These are phyloP conservation scores for Phyllosticta capitalensis DNA, from an alignment of 2,329 filamentous ascomycete species.

Conservation along the genomic window DNA sequence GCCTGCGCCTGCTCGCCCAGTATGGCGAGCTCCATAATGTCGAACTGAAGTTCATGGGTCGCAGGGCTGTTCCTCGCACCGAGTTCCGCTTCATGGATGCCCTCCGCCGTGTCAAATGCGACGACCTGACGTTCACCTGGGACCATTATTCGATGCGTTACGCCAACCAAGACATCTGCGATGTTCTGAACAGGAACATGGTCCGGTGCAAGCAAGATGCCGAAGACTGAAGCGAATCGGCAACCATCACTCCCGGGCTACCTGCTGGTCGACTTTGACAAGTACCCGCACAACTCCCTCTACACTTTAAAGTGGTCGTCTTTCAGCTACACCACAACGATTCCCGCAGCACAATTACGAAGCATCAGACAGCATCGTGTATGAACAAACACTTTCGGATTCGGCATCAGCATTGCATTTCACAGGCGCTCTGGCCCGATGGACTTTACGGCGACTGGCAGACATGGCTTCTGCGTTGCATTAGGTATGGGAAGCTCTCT, in stretches of 20 bases:
- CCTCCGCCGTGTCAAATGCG: slow-evolving; percentile 35
- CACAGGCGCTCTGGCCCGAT: not conserved
- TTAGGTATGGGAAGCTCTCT: not conserved
- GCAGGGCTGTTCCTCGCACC: slow-evolving; percentile 22
- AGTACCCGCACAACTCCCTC: too few relatives aligned
- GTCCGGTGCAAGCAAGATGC: not conserved
- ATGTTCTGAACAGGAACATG: not conserved
- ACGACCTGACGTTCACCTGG: slow-evolving; percentile 17
- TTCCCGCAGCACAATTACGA: not conserved
- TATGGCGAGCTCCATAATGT: slow-evolving; percentile 34
- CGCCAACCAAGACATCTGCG: not conserved
- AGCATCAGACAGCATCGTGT: not conserved
- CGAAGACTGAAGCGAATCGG: not conserved
- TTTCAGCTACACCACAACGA: not conserved
- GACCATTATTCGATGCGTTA: not conserved
- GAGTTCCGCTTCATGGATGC: slow-evolving; percentile 37
- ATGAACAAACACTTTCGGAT: not conserved
- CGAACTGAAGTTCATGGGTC: slow-evolving; percentile 34
- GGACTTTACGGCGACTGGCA: not conserved
- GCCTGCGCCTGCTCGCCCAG: slow-evolving; percentile 34
- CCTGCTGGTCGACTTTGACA: too few relatives aligned
- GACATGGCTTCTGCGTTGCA: not conserved
- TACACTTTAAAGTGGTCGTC: not conserved
- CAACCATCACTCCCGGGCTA: too few relatives aligned
- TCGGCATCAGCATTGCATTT: not conserved